Evolutionary conservation across 140 eudicot genomes (phyloP).

Genomic region (Ambrosia hybrid): DNA sequence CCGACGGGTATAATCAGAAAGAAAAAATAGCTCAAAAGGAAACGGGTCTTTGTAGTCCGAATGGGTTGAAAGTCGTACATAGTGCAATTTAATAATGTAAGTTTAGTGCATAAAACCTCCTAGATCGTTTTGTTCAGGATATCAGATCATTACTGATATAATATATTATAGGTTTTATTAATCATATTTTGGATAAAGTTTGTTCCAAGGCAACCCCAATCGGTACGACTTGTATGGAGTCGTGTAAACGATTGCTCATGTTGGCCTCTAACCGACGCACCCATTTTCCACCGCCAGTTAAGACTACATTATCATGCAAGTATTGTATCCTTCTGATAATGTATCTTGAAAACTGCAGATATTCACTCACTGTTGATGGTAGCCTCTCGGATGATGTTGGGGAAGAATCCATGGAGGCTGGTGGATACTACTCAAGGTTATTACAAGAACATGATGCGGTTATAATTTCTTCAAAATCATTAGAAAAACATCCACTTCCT

Average conservation of each 20-base stretch:
- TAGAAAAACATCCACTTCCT: conserved; percentile 41
- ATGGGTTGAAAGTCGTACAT: background rate
- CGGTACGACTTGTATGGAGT: background rate
- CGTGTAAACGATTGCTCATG: background rate
- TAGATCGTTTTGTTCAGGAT: background rate
- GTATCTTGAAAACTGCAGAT: conserved; percentile 48
- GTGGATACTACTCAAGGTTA: conserved; percentile 85
- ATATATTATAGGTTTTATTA: too few relatives aligned
- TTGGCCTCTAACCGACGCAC: background rate
- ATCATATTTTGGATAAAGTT: background rate
- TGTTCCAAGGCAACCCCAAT: background rate
- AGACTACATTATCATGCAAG: background rate
- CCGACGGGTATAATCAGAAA: too few relatives aligned
- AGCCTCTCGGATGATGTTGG: conserved; percentile 51
- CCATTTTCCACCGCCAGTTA: conserved; percentile 1
- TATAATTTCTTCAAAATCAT: conserved; percentile 47
- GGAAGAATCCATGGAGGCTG: conserved; percentile 54
- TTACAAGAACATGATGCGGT: conserved; percentile 84
- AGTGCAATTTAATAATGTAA: background rate
- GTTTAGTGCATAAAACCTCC: background rate
- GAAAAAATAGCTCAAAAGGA: background rate
- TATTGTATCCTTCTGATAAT: conserved; percentile 5
- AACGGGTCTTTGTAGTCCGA: background rate
- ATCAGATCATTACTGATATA: too few relatives aligned
- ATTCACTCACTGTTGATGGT: conserved; percentile 72